Evolutionary conservation across 495 filamentous ascomycete species (phyloP), one percentile per base, ranked within the genome.

Genomic region (Bryoglossum gracile): DNA sequence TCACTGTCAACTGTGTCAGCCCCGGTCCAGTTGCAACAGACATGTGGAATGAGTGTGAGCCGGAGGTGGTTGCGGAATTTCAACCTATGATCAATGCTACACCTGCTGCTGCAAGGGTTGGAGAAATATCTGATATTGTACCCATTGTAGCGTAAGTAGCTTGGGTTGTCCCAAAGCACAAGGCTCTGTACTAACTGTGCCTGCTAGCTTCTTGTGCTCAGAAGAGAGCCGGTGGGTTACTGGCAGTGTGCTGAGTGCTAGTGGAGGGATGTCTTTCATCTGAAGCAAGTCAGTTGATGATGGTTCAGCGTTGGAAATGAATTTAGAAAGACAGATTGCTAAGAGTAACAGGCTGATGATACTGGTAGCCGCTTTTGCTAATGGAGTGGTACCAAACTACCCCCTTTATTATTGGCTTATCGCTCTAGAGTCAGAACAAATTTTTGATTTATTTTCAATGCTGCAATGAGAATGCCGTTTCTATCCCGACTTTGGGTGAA

Each of bases 21-120:
- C 66, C 68, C 0, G 65, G 66, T 1, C 65, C 66, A 2, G 66
- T 71, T 30, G 62, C 56, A 25, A 70, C 68, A 32, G 66, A 68
- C 43, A 59, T 63, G 58, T 62, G 22, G 30, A 39, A 22, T 6
- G 58, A 73, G 41, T 26, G 77, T 43, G 46, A 84, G 30, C 70
- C 75, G 48, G 60, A 59, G 14, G 68, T 83, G n/a, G 65, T 66
- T 23, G 32, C n/a, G 8, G 22, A 14, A 19, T 36, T 43, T 42
- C 46, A 49, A 17, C 46, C 46, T 11, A 19, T 37, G 4, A 51
- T 51, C 19, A 22, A 43, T n/a, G 57, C 62, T 8, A 59, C 65
- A 46, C 78, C 66, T 50, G 78, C 81, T 0, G 72, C 72, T 48
- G 64, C 66, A 16, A 63, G 52, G 19, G 46, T 55, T 18, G 52